Evolutionary conservation across 306 rosid genomes (phyloP).

Genomic region (Rosa persica): DNA sequence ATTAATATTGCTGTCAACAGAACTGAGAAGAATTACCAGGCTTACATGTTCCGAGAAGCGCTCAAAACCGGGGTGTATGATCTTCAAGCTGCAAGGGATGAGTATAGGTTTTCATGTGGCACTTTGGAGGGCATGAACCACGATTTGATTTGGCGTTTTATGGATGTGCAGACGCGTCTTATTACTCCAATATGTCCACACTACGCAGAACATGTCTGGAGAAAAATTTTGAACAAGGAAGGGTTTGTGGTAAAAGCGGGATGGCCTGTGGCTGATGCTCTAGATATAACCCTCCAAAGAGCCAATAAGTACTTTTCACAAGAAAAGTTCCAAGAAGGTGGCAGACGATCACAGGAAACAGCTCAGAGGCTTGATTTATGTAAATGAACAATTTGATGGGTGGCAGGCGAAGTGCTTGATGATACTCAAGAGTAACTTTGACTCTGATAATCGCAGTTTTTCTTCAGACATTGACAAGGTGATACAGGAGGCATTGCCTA

Average conservation of each 20-base stretch:
- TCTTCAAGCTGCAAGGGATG: conserved; percentile 89
- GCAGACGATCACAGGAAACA: conserved; percentile 37
- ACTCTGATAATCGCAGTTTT: conserved; percentile 39
- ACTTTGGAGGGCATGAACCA: conserved; percentile 58
- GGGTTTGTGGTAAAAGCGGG: conserved; percentile 85
- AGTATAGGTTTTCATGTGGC: conserved; percentile 83
- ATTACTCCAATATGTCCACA: conserved; percentile 90
- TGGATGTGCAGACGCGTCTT: conserved; percentile 93
- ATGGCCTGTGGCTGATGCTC: conserved; percentile 72
- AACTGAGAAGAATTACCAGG: conserved; percentile 74
- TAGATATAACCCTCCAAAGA: conserved; percentile 66
- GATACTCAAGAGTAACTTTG: conserved; percentile 58
- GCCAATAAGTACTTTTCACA: conserved; percentile 80
- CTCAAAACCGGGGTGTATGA: conserved; percentile 85
- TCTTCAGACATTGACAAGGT: conserved; percentile 43
- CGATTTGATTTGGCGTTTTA: conserved; percentile 68
- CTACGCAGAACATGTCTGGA: conserved; percentile 82
- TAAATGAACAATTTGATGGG: conserved; percentile 73
- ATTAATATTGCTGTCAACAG: conserved; percentile 68
- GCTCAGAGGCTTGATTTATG: conserved; percentile 59
- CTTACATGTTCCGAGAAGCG: conserved; percentile 81
- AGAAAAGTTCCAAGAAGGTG: conserved; percentile 70
- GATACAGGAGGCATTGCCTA: conserved; percentile 57
- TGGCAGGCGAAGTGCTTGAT: conserved; percentile 84
- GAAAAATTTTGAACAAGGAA: conserved; percentile 68